Percentiles rank a stretch among this genome's conserved stretches.
Conservation (phyloP, 2,329 filamentous ascomycete species). For the Bipolaris oryzae region DNA sequence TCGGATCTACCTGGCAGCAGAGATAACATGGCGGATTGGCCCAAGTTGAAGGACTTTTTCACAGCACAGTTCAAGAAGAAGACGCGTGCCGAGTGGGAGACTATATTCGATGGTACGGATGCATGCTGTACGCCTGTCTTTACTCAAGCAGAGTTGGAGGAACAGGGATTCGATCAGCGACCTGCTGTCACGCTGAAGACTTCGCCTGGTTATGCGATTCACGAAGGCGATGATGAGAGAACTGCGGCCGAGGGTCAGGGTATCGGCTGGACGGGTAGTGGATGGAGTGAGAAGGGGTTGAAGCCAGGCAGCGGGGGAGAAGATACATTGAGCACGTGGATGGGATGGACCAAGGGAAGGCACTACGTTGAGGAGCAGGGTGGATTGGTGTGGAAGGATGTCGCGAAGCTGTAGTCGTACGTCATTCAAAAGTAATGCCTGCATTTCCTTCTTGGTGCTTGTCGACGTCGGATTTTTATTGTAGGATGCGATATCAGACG, state of each 20-base stretch:
- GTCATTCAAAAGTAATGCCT: neutral
- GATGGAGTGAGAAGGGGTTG: conserved; percentile 68
- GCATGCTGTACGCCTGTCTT: conserved; percentile 92
- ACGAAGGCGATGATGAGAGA: conserved; percentile 52
- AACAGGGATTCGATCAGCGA: conserved; percentile 69
- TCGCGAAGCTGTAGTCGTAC: conserved; percentile 30
- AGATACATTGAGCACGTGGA: conserved; percentile 71
- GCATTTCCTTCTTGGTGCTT: neutral
- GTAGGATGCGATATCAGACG: too few species aligned
- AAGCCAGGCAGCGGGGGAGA: conserved; percentile 74
- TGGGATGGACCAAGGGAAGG: conserved; percentile 74
- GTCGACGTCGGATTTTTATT: neutral
- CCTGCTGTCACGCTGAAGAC: conserved; percentile 70
- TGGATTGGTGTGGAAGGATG: conserved; percentile 54
- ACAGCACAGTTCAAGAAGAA: conserved; percentile 68
- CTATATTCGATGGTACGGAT: conserved; percentile 85
- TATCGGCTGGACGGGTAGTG: conserved; percentile 66
- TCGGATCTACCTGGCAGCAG: conserved; percentile 57
- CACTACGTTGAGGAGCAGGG: conserved; percentile 67
- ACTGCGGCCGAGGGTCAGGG: conserved; percentile 65
- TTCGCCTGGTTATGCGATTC: conserved; percentile 71
- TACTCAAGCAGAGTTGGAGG: conserved; percentile 73
- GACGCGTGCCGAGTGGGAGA: conserved; percentile 81
- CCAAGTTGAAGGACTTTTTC: conserved; percentile 67
- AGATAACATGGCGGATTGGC: conserved; percentile 70